A percentile compares a stretch with the other conserved stretches of the same genome.
phyloP scores from a whole-genome alignment of 73 alveolate genomes.

The Symbiodinium natans region DNA sequence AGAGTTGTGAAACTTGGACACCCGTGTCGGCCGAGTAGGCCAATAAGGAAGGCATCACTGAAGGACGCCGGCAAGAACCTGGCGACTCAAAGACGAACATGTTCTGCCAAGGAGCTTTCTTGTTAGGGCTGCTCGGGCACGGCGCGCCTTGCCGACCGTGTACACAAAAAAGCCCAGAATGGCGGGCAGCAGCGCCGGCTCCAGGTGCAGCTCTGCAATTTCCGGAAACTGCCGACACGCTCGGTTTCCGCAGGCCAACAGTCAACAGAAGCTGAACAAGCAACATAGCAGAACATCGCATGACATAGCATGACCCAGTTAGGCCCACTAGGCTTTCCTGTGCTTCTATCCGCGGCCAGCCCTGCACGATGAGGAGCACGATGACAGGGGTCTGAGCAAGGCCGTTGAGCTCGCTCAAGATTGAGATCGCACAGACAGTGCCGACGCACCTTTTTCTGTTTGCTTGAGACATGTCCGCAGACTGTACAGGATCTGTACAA shows the following conservation, averaged over 20 bases:
- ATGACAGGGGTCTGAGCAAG: slow-evolving; percentile 67
- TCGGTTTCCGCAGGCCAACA: neutral
- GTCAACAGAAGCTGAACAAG: too few relatives aligned
- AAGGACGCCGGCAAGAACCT: neutral
- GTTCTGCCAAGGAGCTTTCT: neutral
- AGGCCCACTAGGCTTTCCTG: slow-evolving; percentile 2
- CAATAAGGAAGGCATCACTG: neutral
- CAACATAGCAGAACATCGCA: too few relatives aligned
- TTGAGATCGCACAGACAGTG: too few relatives aligned
- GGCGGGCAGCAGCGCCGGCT: slow-evolving; percentile 75
- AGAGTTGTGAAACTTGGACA: neutral
- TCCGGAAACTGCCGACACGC: slow-evolving; percentile 34
- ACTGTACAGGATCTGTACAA: too few relatives aligned
- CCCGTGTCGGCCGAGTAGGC: neutral
- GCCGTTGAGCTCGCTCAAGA: too few relatives aligned
- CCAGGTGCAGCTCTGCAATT: slow-evolving; percentile 53
- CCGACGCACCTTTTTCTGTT: too few relatives aligned
- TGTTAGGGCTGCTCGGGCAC: neutral
- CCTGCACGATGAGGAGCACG: slow-evolving; percentile 64
- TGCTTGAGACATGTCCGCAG: too few relatives aligned
- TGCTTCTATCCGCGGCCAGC: slow-evolving; percentile 73
- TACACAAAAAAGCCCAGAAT: slow-evolving; percentile 75
- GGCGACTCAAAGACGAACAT: too few relatives aligned
- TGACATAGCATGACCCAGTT: too few relatives aligned
- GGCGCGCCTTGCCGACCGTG: slow-evolving; percentile 82